Conservation (phyloP, 495 filamentous ascomycete species). For the Mytilinidion resinicola region DNA sequence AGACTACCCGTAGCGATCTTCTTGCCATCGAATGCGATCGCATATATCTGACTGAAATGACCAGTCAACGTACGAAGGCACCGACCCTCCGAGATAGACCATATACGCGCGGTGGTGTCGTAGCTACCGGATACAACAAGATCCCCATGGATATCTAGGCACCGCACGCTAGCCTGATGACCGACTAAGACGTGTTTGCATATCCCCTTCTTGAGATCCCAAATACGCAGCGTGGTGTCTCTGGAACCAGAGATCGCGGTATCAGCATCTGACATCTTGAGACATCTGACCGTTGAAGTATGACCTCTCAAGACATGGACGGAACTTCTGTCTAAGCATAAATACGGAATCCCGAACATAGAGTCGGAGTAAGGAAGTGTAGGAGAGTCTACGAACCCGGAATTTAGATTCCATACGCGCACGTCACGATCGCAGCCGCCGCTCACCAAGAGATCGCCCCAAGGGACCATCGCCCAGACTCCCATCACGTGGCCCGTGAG, state of each 20-base stretch:
- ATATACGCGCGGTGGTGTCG: constrained; percentile 92
- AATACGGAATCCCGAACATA: too few species aligned
- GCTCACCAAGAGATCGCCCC: constrained; percentile 91
- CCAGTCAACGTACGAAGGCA: constrained; percentile 86
- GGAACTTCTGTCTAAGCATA: constrained; percentile 24
- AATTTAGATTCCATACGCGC: constrained; percentile 92
- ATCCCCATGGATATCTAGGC: constrained; percentile 92
- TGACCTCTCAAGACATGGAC: constrained; percentile 86
- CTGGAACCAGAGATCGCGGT: constrained; percentile 94
- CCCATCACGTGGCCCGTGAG: constrained; percentile 96
- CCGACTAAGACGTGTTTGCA: constrained; percentile 90
- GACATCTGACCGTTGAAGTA: constrained; percentile 90
- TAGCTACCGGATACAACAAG: constrained; percentile 94
- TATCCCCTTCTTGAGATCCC: constrained; percentile 81
- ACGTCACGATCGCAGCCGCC: constrained; percentile 97
- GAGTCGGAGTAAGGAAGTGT: neutral
- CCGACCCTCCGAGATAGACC: constrained; percentile 90
- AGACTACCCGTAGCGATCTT: constrained; percentile 94
- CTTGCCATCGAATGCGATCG: constrained; percentile 90
- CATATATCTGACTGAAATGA: constrained; percentile 98
- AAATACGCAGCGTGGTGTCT: constrained; percentile 89
- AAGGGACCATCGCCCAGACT: constrained; percentile 99
- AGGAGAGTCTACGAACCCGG: constrained; percentile 59
- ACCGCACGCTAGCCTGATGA: constrained; percentile 93
- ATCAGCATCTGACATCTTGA: constrained; percentile 92